Percentiles rank a stretch among this genome's conserved stretches.
Conservation (phyloP, 2,329 filamentous ascomycete species). For the Curvularia hawaiiensis region DNA sequence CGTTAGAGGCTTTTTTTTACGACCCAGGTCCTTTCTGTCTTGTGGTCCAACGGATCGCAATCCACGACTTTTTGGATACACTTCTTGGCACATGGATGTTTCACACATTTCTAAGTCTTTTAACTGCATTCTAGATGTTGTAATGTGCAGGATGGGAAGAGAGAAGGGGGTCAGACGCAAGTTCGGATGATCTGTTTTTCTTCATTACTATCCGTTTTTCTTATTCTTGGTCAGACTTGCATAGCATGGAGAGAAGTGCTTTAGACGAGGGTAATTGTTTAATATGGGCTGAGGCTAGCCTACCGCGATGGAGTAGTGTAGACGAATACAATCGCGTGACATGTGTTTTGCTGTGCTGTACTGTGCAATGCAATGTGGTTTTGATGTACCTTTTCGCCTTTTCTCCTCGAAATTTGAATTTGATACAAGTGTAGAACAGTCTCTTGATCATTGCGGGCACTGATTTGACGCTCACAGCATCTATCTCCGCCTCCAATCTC, state of each 20-base stretch:
- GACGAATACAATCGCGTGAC: not conserved
- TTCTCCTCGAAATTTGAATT: not conserved
- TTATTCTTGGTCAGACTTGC: not conserved
- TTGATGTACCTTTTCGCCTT: not conserved
- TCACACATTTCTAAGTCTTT: not conserved
- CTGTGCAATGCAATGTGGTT: not conserved
- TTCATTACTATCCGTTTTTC: not conserved
- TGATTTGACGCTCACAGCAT: too few species aligned
- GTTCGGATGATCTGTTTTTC: not conserved
- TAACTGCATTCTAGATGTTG: not conserved
- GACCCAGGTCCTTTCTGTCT: not conserved
- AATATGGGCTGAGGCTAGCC: not conserved
- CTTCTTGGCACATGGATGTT: not conserved
- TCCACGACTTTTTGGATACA: not conserved
- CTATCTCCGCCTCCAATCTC: slow-evolving; percentile 40
- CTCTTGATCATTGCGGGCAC: too few species aligned
- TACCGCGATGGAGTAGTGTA: not conserved
- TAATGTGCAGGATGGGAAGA: not conserved
- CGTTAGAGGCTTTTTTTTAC: not conserved
- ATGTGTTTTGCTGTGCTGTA: not conserved
- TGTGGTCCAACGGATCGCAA: not conserved
- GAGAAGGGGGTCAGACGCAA: not conserved
- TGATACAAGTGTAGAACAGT: not conserved
- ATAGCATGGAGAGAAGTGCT: not conserved
- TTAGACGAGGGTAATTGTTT: not conserved